These are phyloP conservation scores for Debaryomycetaceae sp. DNA, from an alignment of 1,139 yeast genomes.

Conservation along the genomic window DNA sequence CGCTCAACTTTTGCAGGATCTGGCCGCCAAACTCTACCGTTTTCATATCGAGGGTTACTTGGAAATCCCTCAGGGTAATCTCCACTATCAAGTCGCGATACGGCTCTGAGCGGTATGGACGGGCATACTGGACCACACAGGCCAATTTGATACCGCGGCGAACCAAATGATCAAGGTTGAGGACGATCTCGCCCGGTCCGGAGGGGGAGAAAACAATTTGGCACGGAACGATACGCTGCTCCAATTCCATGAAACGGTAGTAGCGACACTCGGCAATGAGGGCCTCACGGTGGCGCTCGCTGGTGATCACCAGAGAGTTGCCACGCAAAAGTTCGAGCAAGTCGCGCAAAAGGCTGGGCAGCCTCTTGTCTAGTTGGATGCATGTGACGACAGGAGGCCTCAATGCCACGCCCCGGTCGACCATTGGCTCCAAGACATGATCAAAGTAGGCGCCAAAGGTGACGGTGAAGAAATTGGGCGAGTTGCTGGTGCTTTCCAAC, in stretches of 20 bases:
- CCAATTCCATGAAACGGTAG: constrained; percentile 65
- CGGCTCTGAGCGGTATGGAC: constrained; percentile 42
- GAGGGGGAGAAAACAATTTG: constrained; percentile 33
- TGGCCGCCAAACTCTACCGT: too few relatives aligned
- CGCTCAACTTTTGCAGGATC: too few relatives aligned
- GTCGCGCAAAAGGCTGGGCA: constrained; percentile 50
- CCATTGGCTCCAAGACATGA: constrained; percentile 32
- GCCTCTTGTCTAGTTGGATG: constrained; percentile 39
- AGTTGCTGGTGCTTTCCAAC: constrained; percentile 49
- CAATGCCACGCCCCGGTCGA: constrained; percentile 31
- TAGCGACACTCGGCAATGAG: constrained; percentile 63
- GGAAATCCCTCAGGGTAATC: too few relatives aligned
- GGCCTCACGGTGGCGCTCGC: constrained; percentile 44
- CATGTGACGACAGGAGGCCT: constrained; percentile 76
- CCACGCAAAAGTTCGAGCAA: constrained; percentile 50
- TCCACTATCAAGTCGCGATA: constrained; percentile 46
- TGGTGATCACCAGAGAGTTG: constrained; percentile 30
- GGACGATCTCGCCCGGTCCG: constrained; percentile 40
- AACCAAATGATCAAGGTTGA: constrained; percentile 39
- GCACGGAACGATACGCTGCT: constrained; percentile 55
- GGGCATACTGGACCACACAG: constrained; percentile 29
- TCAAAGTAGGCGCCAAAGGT: constrained; percentile 37
- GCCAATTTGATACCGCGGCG: constrained; percentile 27
- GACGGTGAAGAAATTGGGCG: constrained; percentile 67
- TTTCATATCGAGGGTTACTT: too few relatives aligned